Evolutionary conservation across 129 eudicot species (phyloP).

Genomic region (Arctium lappa): DNA sequence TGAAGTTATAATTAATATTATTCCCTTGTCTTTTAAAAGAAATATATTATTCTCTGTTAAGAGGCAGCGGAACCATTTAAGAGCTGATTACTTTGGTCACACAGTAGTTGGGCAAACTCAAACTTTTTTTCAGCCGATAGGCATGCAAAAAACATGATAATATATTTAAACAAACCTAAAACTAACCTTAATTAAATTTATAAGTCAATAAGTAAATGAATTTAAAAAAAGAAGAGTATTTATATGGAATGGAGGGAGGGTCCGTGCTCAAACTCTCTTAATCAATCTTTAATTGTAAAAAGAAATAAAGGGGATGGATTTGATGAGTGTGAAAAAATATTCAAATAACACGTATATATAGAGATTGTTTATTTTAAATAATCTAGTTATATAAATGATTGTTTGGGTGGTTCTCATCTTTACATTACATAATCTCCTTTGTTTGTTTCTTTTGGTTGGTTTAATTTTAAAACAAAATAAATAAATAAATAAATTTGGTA

Average conservation of each 20-base stretch:
- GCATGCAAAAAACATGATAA: neutral
- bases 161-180: neutral
- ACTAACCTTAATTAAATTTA: neutral
- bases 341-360: too few relatives aligned
- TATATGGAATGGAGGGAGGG: too few relatives aligned
- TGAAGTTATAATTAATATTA: neutral
- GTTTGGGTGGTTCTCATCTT: too few relatives aligned
- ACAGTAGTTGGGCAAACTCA: neutral
- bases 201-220: neutral
- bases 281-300: too few relatives aligned
- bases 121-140: neutral
- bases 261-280: too few relatives aligned
- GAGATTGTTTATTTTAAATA: neutral
- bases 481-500: neutral
- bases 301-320: neutral
- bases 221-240: too few relatives aligned
- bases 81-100: neutral
- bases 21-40: too few relatives aligned
- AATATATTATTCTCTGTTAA: neutral
- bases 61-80: neutral
- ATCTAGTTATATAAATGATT: neutral
- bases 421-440: too few relatives aligned
- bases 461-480: too few relatives aligned
- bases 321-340: neutral
- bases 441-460: too few relatives aligned